These are phyloP conservation scores for Kurtzmaniella fragi DNA, from an alignment of 805 yeast species.

Conservation along the genomic window DNA sequence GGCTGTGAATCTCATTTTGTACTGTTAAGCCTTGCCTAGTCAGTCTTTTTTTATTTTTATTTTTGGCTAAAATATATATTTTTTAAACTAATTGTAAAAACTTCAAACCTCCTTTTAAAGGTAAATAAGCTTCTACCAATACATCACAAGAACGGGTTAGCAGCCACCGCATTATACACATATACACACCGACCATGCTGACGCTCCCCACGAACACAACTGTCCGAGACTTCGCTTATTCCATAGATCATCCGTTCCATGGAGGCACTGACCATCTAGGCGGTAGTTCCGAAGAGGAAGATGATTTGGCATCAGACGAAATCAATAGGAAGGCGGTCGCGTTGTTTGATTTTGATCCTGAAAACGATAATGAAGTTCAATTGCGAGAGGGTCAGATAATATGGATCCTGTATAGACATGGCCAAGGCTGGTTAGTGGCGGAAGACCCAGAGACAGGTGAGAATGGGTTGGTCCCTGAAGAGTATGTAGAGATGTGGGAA, in stretches of 20 bases:
- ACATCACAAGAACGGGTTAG: no score
- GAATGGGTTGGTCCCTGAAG: slow-evolving; percentile 94
- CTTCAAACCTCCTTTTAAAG: no score
- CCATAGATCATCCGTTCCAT: slow-evolving; percentile 62
- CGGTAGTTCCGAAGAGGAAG: slow-evolving; percentile 6
- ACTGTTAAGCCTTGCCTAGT: no score
- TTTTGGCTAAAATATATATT: no score
- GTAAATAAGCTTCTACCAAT: no score
- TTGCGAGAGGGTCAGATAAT: slow-evolving; percentile 76
- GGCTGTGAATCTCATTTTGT: no score
- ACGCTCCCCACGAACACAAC: slow-evolving; percentile 26
- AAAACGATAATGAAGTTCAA: slow-evolving; percentile 86
- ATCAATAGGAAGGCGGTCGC: slow-evolving; percentile 69
- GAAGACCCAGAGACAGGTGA: slow-evolving; percentile 69
- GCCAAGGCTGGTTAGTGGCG: slow-evolving; percentile 98
- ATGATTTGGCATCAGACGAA: slow-evolving; percentile 21
- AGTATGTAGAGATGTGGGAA: slow-evolving; percentile 62
- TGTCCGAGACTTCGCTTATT: slow-evolving; percentile 82
- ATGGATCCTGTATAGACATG: slow-evolving; percentile 85
- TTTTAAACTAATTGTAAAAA: no score
- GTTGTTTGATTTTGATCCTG: slow-evolving; percentile 83
- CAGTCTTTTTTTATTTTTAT: no score
- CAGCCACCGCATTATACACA: no score
- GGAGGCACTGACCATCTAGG: slow-evolving; percentile 38
- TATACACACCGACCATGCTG: not conserved